Evolutionary conservation across 768 basidiomycete genomes (phyloP).

Genomic region (Rhizopogon rudus): DNA sequence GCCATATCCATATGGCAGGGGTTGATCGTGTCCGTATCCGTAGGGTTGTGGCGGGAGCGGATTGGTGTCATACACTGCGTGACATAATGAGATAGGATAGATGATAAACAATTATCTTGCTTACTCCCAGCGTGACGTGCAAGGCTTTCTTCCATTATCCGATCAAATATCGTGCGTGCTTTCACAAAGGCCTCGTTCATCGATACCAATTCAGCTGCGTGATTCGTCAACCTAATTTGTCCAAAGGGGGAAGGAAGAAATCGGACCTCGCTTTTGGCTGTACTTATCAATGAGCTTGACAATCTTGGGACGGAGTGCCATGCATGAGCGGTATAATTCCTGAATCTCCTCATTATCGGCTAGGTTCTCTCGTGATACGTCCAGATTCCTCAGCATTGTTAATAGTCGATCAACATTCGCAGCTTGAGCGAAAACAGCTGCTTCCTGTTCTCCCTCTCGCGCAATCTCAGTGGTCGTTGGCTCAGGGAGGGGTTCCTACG

Average conservation of each 20-base stretch:
- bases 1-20: conserved; percentile 42
- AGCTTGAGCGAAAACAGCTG: conserved; percentile 81
- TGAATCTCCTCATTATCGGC: conserved; percentile 91
- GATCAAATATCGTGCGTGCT: conserved; percentile 85
- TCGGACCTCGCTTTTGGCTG: conserved; percentile 78
- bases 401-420: conserved; percentile 79
- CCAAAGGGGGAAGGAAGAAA: not conserved
- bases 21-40: conserved; percentile 26
- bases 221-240: not conserved
- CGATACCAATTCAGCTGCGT: conserved; percentile 80
- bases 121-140: conserved; percentile 65
- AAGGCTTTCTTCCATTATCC: conserved; percentile 90
- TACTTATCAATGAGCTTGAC: conserved; percentile 97
- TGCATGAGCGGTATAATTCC: conserved; percentile 87
- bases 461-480: conserved; percentile 73
- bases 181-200: conserved; percentile 95
- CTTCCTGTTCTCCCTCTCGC: conserved; percentile 82
- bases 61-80: conserved; percentile 46
- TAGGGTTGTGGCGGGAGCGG: conserved; percentile 23
- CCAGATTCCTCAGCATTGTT: conserved; percentile 66
- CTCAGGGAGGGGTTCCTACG: conserved; percentile 80
- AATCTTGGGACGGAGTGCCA: conserved; percentile 89
- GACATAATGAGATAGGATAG: conserved; percentile 4
- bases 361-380: conserved; percentile 73
- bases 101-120: conserved; percentile 8